These are phyloP conservation scores for Astrothelium subdiscretum DNA, from an alignment of 495 filamentous ascomycete genomes.

Conservation along the genomic window DNA sequence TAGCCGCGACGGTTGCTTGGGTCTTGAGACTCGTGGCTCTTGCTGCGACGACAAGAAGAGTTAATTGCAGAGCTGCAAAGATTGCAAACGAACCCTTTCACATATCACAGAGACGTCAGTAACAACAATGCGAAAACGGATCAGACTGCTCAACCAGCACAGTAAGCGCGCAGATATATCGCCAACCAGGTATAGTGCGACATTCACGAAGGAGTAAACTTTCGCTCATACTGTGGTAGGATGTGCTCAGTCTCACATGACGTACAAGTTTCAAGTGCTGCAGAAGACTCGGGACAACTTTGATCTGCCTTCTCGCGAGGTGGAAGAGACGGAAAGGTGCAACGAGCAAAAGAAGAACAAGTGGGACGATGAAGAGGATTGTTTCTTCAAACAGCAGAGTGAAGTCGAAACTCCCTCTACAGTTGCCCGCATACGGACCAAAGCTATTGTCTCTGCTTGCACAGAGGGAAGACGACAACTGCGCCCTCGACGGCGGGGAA, in stretches of 20 bases:
- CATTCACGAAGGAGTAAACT: too few species aligned
- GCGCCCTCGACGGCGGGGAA: background rate
- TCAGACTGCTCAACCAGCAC: too few species aligned
- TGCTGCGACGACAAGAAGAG: background rate
- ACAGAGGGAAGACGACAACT: background rate
- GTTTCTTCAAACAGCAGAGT: constrained; percentile 20
- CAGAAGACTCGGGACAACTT: constrained; percentile 33
- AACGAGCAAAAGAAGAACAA: constrained; percentile 34
- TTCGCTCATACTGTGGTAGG: too few species aligned
- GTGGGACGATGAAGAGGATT: constrained; percentile 48
- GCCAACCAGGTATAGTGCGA: too few species aligned
- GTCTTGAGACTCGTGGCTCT: constrained; percentile 20
- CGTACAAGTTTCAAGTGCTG: constrained; percentile 37
- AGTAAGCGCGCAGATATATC: too few species aligned
- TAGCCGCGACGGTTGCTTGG: constrained; percentile 37
- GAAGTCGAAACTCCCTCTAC: constrained; percentile 2
- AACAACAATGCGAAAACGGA: too few species aligned
- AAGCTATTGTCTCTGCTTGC: constrained; percentile 13
- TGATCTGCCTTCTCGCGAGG: constrained; percentile 34
- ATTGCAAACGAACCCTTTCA: constrained; percentile 32
- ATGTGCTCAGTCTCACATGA: too few species aligned
- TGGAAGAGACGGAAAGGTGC: constrained; percentile 36
- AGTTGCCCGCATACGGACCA: constrained; percentile 31
- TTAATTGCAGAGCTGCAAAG: constrained; percentile 17
- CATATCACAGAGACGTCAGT: background rate